A percentile compares a stretch with the other conserved stretches of the same genome.
Evolutionary conservation across 148 eudicot species (phyloP).

Genomic region (Euryodendron excelsum): DNA sequence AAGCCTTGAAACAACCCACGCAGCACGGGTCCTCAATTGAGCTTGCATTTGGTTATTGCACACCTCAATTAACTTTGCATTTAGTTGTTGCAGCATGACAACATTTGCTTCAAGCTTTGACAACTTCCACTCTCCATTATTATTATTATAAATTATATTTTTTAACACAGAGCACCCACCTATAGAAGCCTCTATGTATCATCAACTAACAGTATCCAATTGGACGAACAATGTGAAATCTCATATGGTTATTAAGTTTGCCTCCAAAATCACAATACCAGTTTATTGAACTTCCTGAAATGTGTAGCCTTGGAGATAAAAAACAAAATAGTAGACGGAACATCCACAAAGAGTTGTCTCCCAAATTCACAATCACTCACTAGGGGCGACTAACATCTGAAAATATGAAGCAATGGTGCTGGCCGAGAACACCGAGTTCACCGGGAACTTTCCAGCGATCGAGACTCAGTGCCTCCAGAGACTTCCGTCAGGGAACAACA

Average conservation of each 20-base stretch:
- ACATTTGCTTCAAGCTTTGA: no score
- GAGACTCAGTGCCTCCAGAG: conserved; percentile 50
- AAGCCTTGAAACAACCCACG: no score
- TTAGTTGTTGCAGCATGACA: no score
- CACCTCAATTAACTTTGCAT: no score
- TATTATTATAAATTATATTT: no score
- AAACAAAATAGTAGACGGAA: background rate
- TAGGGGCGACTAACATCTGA: no score
- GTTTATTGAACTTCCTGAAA: background rate
- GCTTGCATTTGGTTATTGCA: no score
- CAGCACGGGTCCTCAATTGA: no score
- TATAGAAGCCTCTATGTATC: background rate
- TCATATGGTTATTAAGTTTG: background rate
- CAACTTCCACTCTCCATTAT: no score
- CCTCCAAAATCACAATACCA: background rate
- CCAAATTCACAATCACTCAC: background rate
- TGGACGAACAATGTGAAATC: background rate
- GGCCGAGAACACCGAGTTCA: conserved; percentile 57
- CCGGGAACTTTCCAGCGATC: conserved; percentile 54
- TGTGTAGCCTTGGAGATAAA: background rate
- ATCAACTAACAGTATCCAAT: background rate
- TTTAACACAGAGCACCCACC: background rate
- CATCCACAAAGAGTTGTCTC: background rate
- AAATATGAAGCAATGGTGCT: conserved; percentile 21
- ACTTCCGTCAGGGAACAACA: conserved; percentile 41